Base-by-base conservation (phyloP, 805 yeast genomes). In the Vanderwaltozyma polyspora region DNA sequence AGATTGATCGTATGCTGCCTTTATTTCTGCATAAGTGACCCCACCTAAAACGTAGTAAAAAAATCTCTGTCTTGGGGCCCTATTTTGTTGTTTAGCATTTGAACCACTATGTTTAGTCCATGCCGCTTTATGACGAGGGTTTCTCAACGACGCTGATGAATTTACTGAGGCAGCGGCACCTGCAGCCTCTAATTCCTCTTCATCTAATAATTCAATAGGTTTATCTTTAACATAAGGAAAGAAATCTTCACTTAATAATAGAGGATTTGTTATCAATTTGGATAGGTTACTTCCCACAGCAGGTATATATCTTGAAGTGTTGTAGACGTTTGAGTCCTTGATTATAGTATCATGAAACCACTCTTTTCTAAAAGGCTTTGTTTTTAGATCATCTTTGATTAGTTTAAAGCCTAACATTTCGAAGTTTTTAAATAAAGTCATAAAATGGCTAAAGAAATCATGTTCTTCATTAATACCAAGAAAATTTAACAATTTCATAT, bases 41-140 rank as follows among this genome's bases (percentile, higher is more conserved):
- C 97, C 98, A 16, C 99, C 99, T 2, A 94, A 79, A 19, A 85
- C 70, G 50, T 76, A 91, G 37, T 86, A 72, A 43, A 87, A 72
- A 6, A 87, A 64, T 32, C 91, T 64, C 51, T 84, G 95, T 43
- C 75, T 64, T 31, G 66, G 63, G 3, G 60, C 62, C 30, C 53
- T 60, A 26, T 43, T 49, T 31, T 47, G 48, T 13, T 31, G 30
- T 16, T 38, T 43, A 9, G 38, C 16, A 25, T 49, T 39, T 3
- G 22, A 26, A 4, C 56, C 33, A 35, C 48, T 52, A 14, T 65
- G 61, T 39, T 70, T 74, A 3, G 85, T 81, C 91, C 91, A 81
- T 1, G 79, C 72, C 0, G 89, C 85, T 41, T 77, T 72, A 46
- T 79, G 82, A 28, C 81, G 66, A 6, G 80, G 75, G 48, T 78